Evolutionary conservation across 2,329 filamentous ascomycete genomes (phyloP), one percentile per base, ranked within the genome.

Genomic region (Basipetospora chlamydospora): DNA sequence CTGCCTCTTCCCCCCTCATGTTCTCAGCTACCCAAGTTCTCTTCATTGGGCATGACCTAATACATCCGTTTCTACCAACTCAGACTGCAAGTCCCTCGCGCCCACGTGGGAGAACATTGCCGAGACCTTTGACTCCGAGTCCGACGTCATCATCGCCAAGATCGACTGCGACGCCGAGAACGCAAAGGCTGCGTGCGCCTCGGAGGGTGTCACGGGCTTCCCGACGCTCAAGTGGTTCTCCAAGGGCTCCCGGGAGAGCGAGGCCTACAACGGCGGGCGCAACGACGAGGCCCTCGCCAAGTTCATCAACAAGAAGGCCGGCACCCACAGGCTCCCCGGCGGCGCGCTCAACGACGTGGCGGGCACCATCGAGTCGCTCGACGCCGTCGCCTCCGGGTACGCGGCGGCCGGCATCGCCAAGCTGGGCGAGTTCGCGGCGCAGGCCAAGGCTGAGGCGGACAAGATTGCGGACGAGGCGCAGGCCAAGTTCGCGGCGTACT

Each of bases 221-320:
- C 90, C 90, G 34, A 98, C 90, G 43, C 94, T 98, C 67, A 94
- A 94, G 66, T 98, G 80, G 73, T 98, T 95, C 73, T 73, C 85
- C 47, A 81, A 80, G 57, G 87, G 86, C 48, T 82, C 77, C 53
- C 81, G 71, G 44, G 75, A 80, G 52, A 58, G 76, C 31, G 69
- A 78, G 48, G 54, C 66, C 31, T 98, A 95, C 70, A 62, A 67
- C 37, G 79, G 81, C 42, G 82, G 72, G 43, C 87, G 90, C 46
- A 65, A 66, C 34, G 85, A 95, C 66, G 66, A 71, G 32, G 80
- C 77, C 45, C 66, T 98, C 28, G 58, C 96, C 46, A 58, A 70
- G 4, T 98, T 80, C 64, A 55, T 98, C 60, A 98, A 98, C 67
- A 68, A 77, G 48, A 82, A 95, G 64, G 72, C 85, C 11, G 87